Base-by-base conservation (phyloP, 2,329 filamentous ascomycete genomes). In the Sporothrix variecibatus region DNA sequence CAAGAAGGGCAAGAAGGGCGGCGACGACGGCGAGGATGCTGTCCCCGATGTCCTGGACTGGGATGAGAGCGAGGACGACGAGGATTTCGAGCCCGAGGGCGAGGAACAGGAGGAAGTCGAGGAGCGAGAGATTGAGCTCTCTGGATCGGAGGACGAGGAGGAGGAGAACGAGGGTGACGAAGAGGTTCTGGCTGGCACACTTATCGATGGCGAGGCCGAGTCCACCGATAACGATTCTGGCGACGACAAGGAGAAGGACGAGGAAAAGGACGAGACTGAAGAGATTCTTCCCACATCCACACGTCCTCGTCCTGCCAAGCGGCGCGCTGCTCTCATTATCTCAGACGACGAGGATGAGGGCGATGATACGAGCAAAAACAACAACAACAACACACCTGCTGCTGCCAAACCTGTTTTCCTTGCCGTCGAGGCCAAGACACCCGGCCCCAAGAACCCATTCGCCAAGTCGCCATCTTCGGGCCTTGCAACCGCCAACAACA, bases 321-420 rank as follows among this genome's bases (percentile, higher is more conserved):
- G 89, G 79, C 82, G 86, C 76, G 77, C 82, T 73, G 80, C 86
- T 2, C 26, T 76, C 72, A 78, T 91, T 62, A 83, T 94, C 31
- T 89, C 92, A 2, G 89, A 92, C 72, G 92, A 93, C 46, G 90
- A 92, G 17, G 90, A 93, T 34, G 87, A 89, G 8, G 87, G 85
- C 15, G 86, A 87, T 17, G 38, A 67, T 7, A 12, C 17, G 6
- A 83, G 83, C 31, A 38, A 17, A 26, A 83, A 83, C 62, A 80
- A 38, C 46, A 23, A 62, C 31, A 60, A 2, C 6, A 20, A 4
- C 28, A 46, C 51, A 1, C 34, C 12, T 4, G 60, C 58, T 0
- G 67, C 70, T 2, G 72, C 43, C 2, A 72, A 64, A 17, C 23
- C 72, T 3, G 11, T 53, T 17, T 20, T 53, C 2, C 28, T 70